phyloP scores from a whole-genome alignment of 2,329 filamentous ascomycete species.

The Scedosporium minutisporum region DNA sequence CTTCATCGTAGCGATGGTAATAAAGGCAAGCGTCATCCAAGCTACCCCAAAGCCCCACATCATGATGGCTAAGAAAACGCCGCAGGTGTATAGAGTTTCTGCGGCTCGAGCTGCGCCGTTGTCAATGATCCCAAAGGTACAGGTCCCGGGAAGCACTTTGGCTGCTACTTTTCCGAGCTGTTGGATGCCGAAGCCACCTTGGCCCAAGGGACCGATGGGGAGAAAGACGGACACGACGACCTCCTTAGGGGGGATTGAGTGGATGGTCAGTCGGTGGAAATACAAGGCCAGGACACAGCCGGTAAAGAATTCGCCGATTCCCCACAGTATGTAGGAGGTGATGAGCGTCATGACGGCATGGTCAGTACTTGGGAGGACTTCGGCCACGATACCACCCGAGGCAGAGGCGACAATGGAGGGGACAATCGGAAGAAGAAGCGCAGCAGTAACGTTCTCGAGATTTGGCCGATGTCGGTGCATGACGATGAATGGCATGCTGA shows the following conservation, averaged over 20 bases:
- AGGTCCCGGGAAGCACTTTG: conserved; percentile 26
- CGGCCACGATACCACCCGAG: conserved; percentile 53
- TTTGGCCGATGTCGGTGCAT: conserved; percentile 34
- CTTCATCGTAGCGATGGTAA: conserved; percentile 29
- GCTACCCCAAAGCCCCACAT: conserved; percentile 36
- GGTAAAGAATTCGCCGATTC: conserved; percentile 48
- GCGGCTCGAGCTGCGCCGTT: conserved; percentile 24
- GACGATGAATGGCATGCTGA: conserved; percentile 48
- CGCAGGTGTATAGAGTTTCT: conserved; percentile 47
- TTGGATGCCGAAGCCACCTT: conserved; percentile 52
- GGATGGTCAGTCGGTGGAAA: conserved; percentile 57
- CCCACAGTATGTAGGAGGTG: conserved; percentile 60
- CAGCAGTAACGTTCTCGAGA: conserved; percentile 51
- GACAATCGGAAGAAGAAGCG: conserved; percentile 57
- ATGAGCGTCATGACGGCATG: conserved; percentile 53
- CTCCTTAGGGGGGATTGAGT: conserved; percentile 56
- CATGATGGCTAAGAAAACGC: conserved; percentile 33
- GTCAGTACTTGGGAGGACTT: conserved; percentile 42
- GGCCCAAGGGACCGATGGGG: conserved; percentile 56
- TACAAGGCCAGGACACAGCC: conserved; percentile 57
- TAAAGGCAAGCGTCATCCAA: conserved; percentile 32
- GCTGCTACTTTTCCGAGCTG: conserved; percentile 40
- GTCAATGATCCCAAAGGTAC: conserved; percentile 31
- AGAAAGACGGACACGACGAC: conserved; percentile 60
- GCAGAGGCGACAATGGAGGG: conserved; percentile 56